These are phyloP conservation scores for Chytriomyces hyalinus DNA, from an alignment of 192 early-diverging fungal species.

Conservation along the genomic window DNA sequence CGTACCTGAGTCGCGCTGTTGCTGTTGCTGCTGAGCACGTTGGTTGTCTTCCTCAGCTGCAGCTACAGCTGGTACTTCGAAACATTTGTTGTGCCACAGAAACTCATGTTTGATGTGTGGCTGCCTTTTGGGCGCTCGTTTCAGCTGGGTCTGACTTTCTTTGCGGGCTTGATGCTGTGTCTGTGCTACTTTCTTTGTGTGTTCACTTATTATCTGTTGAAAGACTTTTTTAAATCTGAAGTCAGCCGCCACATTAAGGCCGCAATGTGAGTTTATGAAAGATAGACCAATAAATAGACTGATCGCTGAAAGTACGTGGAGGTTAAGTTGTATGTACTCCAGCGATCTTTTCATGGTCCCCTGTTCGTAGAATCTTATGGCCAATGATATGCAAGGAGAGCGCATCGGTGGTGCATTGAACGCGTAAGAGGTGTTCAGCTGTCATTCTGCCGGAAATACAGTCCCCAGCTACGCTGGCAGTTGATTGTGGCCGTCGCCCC, in stretches of 20 bases:
- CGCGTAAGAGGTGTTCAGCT: too few species aligned
- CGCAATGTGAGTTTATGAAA: too few species aligned
- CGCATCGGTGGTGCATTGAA: too few species aligned
- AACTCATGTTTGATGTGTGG: constrained; percentile 5
- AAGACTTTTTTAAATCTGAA: neutral
- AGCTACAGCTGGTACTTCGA: neutral
- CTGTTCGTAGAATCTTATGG: too few species aligned
- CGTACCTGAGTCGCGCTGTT: neutral
- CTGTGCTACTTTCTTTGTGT: neutral
- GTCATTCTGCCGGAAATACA: too few species aligned
- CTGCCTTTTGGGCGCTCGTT: neutral
- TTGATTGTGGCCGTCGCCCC: too few species aligned
- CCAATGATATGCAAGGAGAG: too few species aligned
- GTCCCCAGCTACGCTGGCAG: too few species aligned
- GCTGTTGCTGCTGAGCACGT: neutral
- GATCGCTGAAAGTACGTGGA: too few species aligned
- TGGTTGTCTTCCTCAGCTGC: neutral
- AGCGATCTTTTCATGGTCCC: too few species aligned
- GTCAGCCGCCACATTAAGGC: neutral
- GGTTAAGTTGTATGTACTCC: too few species aligned
- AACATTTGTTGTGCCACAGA: neutral
- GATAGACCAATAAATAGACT: too few species aligned
- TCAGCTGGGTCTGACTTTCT: neutral
- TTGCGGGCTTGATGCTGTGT: neutral
- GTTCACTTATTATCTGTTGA: constrained; percentile 1